phyloP scores from a whole-genome alignment of 768 basidiomycete genomes.

The Amanita rimosa region DNA sequence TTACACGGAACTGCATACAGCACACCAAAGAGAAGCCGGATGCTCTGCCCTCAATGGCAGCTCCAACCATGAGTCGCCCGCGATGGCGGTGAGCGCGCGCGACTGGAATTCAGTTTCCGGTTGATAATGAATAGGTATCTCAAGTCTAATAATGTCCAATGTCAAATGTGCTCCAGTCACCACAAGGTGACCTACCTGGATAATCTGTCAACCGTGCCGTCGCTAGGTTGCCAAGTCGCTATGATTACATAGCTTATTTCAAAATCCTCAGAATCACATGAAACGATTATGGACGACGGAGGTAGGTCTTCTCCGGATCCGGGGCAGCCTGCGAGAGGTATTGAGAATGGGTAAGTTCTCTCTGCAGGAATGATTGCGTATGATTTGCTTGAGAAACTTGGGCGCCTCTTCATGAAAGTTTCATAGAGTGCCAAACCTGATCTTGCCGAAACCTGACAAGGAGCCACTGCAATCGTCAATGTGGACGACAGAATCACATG shows the following conservation, averaged over 20 bases:
- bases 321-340: slow-evolving; percentile 41
- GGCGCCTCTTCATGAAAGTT: slow-evolving; percentile 31
- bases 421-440: slow-evolving; percentile 28
- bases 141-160: slow-evolving; percentile 30
- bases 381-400: slow-evolving; percentile 28
- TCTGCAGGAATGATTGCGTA: slow-evolving; percentile 19
- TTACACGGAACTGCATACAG: slow-evolving; percentile 31
- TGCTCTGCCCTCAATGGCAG: slow-evolving; percentile 55
- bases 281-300: slow-evolving; percentile 17
- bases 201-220: slow-evolving; percentile 23
- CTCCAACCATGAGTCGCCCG: slow-evolving; percentile 54
- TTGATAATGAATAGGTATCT: slow-evolving; percentile 53
- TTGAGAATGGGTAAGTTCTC: slow-evolving; percentile 37
- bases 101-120: slow-evolving; percentile 52
- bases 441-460: slow-evolving; percentile 15
- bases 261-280: slow-evolving; percentile 15
- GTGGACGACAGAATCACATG: slow-evolving; percentile 43
- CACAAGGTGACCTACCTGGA: slow-evolving; percentile 6
- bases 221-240: slow-evolving; percentile 46
- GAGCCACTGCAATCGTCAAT: slow-evolving; percentile 28
- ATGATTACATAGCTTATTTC: slow-evolving; percentile 44
- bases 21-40: slow-evolving; percentile 52
- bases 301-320: slow-evolving; percentile 50
- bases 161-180: slow-evolving; percentile 5
- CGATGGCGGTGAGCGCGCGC: slow-evolving; percentile 30